Conservation (phyloP, 1,139 yeast genomes). For the Yamadazyma buinensis region DNA sequence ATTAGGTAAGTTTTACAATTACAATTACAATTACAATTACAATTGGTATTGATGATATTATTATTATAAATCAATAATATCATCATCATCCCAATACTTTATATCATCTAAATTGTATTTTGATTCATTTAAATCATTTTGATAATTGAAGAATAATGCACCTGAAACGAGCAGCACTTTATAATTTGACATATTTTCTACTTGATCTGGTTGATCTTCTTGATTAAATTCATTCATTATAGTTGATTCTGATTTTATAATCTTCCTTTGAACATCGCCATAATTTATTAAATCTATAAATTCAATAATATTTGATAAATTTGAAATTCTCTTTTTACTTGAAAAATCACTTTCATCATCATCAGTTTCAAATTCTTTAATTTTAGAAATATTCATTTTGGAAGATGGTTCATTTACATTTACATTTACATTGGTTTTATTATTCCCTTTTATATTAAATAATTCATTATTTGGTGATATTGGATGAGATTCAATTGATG, state of each 20-base stretch:
- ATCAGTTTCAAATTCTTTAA: background rate
- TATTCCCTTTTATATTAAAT: too few species aligned
- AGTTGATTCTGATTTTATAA: slow-evolving; percentile 1
- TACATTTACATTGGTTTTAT: too few species aligned
- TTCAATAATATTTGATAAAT: slow-evolving; percentile 12
- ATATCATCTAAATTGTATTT: slow-evolving; percentile 10
- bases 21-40: too few species aligned
- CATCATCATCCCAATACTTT: slow-evolving; percentile 6
- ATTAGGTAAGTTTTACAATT: too few species aligned
- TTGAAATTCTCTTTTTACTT: slow-evolving; percentile 11
- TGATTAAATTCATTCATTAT: slow-evolving; percentile 3
- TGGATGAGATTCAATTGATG: slow-evolving; percentile 3
- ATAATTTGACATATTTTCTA: slow-evolving; percentile 5
- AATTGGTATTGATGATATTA: too few species aligned
- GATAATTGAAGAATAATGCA: slow-evolving; percentile 9
- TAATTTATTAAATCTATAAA: slow-evolving; percentile 13
- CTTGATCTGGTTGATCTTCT: too few species aligned
- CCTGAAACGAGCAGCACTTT: slow-evolving; percentile 7
- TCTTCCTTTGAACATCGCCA: slow-evolving; percentile 2
- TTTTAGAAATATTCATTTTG: too few species aligned
- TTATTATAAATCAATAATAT: background rate
- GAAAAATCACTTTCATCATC: slow-evolving; percentile 2
- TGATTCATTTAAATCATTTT: slow-evolving; percentile 4
- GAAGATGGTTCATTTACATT: too few species aligned
- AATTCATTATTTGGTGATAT: too few species aligned